phyloP scores from a whole-genome alignment of 768 basidiomycete species.

The Suillus hirtellus region DNA sequence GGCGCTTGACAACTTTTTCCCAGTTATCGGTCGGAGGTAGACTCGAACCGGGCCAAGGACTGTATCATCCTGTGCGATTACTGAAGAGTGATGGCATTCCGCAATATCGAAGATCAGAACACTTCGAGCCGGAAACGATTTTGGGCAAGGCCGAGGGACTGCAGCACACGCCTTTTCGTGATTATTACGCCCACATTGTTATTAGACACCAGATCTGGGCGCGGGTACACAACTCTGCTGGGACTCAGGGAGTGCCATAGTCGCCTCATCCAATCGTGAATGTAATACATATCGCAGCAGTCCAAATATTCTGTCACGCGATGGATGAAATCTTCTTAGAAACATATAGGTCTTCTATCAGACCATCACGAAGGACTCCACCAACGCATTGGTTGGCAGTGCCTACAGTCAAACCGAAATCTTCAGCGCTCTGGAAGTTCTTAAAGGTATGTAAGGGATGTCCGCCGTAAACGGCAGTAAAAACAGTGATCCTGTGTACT shows the following conservation, averaged over 20 bases:
- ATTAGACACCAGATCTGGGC: too few species aligned
- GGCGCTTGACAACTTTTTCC: neutral
- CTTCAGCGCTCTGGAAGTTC: neutral
- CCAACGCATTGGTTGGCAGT: neutral
- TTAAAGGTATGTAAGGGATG: neutral
- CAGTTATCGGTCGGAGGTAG: neutral
- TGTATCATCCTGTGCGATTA: neutral
- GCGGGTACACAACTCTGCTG: too few species aligned
- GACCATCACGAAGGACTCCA: neutral
- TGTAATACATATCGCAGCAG: too few species aligned
- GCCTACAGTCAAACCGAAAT: neutral
- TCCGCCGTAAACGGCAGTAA: neutral
- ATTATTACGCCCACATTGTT: too few species aligned
- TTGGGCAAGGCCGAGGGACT: neutral
- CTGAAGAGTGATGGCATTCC: neutral
- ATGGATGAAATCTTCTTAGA: neutral
- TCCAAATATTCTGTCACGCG: neutral
- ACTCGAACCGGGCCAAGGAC: neutral
- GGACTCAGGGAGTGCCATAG: too few species aligned
- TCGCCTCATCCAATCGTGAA: too few species aligned
- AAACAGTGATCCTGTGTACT: neutral
- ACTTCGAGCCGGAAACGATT: neutral
- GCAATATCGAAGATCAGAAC: neutral
- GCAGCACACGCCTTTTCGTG: too few species aligned
- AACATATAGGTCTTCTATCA: neutral